Percentiles rank a stretch among this genome's conserved stretches.
Conservation (phyloP, 495 filamentous ascomycete species). For the Trichoderma gamsii region DNA sequence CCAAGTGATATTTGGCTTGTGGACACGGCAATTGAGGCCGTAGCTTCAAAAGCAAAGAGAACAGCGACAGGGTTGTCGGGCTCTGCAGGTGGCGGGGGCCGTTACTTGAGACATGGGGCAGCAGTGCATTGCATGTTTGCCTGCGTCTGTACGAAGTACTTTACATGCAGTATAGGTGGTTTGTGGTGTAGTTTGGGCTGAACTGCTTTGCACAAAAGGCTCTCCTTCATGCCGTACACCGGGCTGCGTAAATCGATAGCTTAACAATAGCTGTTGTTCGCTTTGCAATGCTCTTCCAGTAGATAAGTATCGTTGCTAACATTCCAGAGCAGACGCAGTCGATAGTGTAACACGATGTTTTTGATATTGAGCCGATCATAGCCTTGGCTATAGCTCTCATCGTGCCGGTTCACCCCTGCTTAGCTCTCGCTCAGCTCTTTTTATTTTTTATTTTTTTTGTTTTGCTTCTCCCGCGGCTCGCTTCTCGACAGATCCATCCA, state of each 20-base stretch:
- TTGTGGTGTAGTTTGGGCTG: no score
- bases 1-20: no score
- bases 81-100: no score
- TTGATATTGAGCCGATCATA: background rate
- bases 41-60: no score
- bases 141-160: no score
- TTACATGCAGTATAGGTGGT: background rate
- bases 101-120: no score
- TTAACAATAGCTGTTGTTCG: background rate
- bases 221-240: no score
- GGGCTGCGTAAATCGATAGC: background rate
- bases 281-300: background rate
- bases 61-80: no score
- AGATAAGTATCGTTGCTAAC: background rate
- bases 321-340: background rate
- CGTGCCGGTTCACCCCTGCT: background rate
- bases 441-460: background rate
- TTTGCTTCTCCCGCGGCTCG: background rate
- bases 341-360: background rate
- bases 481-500: background rate
- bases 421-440: no score
- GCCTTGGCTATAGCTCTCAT: background rate
- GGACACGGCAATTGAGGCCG: no score
- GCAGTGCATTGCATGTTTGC: no score
- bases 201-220: no score